phyloP scores from a whole-genome alignment of 1,139 yeast genomes.

The Taphrina confusa region DNA sequence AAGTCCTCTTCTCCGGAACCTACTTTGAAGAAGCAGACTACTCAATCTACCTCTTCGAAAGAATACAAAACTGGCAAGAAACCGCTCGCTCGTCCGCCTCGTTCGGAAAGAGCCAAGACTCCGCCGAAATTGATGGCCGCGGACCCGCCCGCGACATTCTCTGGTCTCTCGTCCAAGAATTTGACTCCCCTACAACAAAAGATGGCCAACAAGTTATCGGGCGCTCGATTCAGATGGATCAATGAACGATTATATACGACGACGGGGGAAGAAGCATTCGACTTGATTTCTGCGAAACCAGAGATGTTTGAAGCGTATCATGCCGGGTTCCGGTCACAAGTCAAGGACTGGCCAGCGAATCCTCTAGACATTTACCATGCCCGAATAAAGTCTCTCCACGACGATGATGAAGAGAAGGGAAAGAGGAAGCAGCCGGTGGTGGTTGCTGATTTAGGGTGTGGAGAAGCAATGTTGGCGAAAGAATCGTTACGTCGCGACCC shows the following conservation, averaged over 20 bases:
- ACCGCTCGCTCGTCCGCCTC: slow-evolving; percentile 33
- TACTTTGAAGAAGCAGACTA: not conserved
- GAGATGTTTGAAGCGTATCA: slow-evolving; percentile 90
- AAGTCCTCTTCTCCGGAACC: slow-evolving; percentile 23
- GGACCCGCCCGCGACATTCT: slow-evolving; percentile 28
- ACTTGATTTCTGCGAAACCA: slow-evolving; percentile 76
- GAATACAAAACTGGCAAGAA: slow-evolving; percentile 13
- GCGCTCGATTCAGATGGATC: slow-evolving; percentile 96
- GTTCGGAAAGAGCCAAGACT: slow-evolving; percentile 23
- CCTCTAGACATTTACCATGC: slow-evolving; percentile 87
- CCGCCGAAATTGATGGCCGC: slow-evolving; percentile 22
- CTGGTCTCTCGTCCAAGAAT: slow-evolving; percentile 46
- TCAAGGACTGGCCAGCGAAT: slow-evolving; percentile 95
- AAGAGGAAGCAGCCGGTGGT: slow-evolving; percentile 51
- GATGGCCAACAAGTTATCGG: slow-evolving; percentile 91
- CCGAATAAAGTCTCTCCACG: slow-evolving; percentile 59
- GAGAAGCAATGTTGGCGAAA: slow-evolving; percentile 76
- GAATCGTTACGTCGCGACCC: slow-evolving; percentile 44
- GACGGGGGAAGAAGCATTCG: slow-evolving; percentile 72
- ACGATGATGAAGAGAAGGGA: slow-evolving; percentile 44
- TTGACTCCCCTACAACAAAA: slow-evolving; percentile 90
- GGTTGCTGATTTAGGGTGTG: slow-evolving; percentile 98
- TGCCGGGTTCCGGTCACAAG: slow-evolving; percentile 91
- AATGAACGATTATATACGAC: slow-evolving; percentile 91
- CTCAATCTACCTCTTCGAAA: too few relatives aligned